Percentiles rank a stretch among this genome's conserved stretches.
phyloP scores from a whole-genome alignment of 169 alveolate species.

The Neospora caninum region DNA sequence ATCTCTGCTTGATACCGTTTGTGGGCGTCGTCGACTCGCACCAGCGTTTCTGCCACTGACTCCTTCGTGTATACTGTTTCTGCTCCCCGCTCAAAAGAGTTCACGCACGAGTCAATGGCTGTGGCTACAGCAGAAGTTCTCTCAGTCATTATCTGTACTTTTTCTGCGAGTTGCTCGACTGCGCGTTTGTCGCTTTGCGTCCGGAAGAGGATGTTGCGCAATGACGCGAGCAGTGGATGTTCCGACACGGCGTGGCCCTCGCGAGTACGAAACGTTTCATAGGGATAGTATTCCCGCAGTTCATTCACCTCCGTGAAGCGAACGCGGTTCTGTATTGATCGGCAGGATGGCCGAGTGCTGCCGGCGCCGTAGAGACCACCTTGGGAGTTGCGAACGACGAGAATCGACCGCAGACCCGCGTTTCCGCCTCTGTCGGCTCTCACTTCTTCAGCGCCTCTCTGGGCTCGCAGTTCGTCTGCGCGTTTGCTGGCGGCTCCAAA shows the following conservation, averaged over 20 bases:
- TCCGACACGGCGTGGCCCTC: background rate
- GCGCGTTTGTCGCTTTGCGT: background rate
- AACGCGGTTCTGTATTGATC: background rate
- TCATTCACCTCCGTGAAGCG: background rate
- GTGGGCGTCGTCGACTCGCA: background rate
- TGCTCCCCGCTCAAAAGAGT: background rate
- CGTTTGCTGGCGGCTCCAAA: slow-evolving; percentile 14
- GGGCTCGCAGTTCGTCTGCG: background rate
- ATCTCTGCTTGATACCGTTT: background rate
- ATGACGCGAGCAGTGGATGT: background rate
- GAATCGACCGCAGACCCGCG: background rate
- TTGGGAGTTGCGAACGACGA: background rate
- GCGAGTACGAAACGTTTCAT: background rate
- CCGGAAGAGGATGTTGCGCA: background rate
- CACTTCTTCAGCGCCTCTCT: background rate
- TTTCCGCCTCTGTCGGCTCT: background rate
- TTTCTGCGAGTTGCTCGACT: background rate
- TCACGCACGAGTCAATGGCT: background rate
- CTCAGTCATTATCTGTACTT: background rate
- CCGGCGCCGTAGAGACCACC: background rate
- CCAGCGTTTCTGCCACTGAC: background rate
- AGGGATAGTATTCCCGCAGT: background rate
- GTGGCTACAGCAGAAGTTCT: background rate
- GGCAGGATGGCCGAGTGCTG: background rate
- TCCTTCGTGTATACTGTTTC: background rate